phyloP scores from a whole-genome alignment of 106 monocot species.

The Agapanthus africanus region DNA sequence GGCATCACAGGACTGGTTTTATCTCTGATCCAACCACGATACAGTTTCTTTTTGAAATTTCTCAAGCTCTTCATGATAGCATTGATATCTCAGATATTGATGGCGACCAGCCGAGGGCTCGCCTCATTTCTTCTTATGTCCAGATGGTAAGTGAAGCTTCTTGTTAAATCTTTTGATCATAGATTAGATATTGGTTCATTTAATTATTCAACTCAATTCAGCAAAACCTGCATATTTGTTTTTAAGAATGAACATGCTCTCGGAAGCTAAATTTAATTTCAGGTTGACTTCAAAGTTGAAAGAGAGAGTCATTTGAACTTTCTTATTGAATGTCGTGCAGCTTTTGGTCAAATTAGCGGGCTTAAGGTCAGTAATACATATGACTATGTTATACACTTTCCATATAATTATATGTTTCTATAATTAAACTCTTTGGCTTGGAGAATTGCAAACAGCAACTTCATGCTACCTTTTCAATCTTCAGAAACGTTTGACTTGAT shows the following conservation, averaged over 20 bases:
- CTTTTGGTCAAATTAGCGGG: slow-evolving; percentile 22
- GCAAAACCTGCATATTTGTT: not conserved
- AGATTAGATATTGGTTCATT: not conserved
- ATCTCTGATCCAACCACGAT: slow-evolving; percentile 16
- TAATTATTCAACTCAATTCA: not conserved
- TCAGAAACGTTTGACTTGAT: not conserved
- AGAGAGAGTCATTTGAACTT: slow-evolving; percentile 28
- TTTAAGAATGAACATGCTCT: not conserved
- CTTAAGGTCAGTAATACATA: slow-evolving; percentile 18
- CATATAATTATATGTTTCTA: not conserved
- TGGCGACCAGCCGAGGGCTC: slow-evolving; percentile 13
- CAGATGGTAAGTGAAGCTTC: slow-evolving; percentile 16
- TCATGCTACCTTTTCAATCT: not conserved
- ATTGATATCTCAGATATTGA: slow-evolving; percentile 12
- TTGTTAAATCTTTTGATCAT: not conserved
- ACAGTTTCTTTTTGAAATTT: slow-evolving; percentile 28
- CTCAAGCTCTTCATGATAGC: slow-evolving; percentile 22
- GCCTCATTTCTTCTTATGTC: slow-evolving; percentile 21
- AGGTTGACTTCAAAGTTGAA: slow-evolving; percentile 32
- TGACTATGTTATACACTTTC: not conserved
- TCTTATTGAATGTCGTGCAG: slow-evolving; percentile 28
- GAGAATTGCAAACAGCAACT: not conserved
- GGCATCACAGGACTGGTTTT: slow-evolving; percentile 11
- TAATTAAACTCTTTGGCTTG: not conserved
- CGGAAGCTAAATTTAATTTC: not conserved